Evolutionary conservation across 345 rosid genomes (phyloP), one percentile per base, ranked within the genome.

Genomic region (Gossypium ekmanianum): DNA sequence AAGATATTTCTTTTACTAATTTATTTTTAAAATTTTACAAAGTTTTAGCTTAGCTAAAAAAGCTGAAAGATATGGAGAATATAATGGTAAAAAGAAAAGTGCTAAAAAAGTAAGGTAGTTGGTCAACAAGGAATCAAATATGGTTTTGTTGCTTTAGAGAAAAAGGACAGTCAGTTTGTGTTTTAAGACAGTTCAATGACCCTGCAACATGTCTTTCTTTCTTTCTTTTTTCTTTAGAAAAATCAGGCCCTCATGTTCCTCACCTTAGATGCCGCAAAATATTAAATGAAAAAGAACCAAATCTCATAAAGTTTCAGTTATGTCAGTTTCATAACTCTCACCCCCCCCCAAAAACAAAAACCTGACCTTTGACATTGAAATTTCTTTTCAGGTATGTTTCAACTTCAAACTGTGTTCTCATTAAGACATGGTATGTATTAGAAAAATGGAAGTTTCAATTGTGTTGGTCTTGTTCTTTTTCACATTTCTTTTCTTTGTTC

Each of bases 271-370:
- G 61, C 61, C 45, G 48, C 77, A 51, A 74, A 74, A 74, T 24
- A 39, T 4, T 62, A n/a, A 61, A 62, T 29, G 7, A 47, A 74
- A 63, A 58, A 20, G 24, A 55, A 48, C 22, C 51, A 39, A 74
- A 63, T 62, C 77, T 51, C 20, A 59, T 55, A 69, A 76, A 76
- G 73, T 26, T 76, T 59, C 79, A 76, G 79, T 76, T 76, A 76
- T 39, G 75, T 47, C 74, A 70, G 79, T 76, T 70, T 59, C 61
- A 9, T 12, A 18, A 17, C 62, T 41, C 50, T 54, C 50, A 22
- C 22, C 22, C 22, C 22, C 22, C 22, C 22, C 22, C 4, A 34
- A 34, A 20, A 65, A 45, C 11, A 22, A 56, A 22, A 66, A 45
- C 39, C 20, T 48, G 50, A 50, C 8, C 11, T 47, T 29, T 8